Conservation (phyloP, 1,139 yeast genomes). For the Pichia sp. region DNA sequence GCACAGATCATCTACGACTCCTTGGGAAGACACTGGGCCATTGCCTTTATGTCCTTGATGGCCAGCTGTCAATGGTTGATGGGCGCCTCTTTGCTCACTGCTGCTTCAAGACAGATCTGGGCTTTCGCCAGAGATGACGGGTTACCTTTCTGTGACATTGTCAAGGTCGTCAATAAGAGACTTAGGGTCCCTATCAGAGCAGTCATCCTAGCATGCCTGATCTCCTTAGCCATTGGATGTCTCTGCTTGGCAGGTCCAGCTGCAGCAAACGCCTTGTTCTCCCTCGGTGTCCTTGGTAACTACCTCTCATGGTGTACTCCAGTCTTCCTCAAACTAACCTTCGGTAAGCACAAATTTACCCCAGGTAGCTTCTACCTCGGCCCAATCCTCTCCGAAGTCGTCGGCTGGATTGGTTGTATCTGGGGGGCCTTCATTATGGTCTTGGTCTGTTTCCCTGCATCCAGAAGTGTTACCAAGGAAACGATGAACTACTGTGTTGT, state of each 20-base stretch:
- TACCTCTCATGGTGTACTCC: constrained; percentile 59
- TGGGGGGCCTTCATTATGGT: constrained; percentile 29
- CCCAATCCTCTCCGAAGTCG: constrained; percentile 37
- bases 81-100: too few species aligned
- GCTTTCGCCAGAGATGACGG: constrained; percentile 52
- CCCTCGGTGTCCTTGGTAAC: constrained; percentile 55
- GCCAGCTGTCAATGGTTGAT: constrained; percentile 12
- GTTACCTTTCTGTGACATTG: constrained; percentile 40
- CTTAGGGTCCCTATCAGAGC: constrained; percentile 58
- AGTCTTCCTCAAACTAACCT: constrained; percentile 44
- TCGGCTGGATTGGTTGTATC: constrained; percentile 34
- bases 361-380: constrained; percentile 69
- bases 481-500: constrained; percentile 59
- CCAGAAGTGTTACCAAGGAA: constrained; percentile 30
- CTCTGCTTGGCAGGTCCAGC: constrained; percentile 52
- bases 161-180: constrained; percentile 49
- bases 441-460: constrained; percentile 38
- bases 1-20: constrained; percentile 64
- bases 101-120: constrained; percentile 28
- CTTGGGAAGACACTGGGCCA: constrained; percentile 65
- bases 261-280: constrained; percentile 58
- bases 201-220: constrained; percentile 45
- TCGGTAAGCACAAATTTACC: constrained; percentile 44
- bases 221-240: constrained; percentile 48
- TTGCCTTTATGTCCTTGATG: constrained; percentile 42